Base-by-base conservation (phyloP, 2,329 filamentous ascomycete genomes). In the Colletotrichum costaricense region DNA sequence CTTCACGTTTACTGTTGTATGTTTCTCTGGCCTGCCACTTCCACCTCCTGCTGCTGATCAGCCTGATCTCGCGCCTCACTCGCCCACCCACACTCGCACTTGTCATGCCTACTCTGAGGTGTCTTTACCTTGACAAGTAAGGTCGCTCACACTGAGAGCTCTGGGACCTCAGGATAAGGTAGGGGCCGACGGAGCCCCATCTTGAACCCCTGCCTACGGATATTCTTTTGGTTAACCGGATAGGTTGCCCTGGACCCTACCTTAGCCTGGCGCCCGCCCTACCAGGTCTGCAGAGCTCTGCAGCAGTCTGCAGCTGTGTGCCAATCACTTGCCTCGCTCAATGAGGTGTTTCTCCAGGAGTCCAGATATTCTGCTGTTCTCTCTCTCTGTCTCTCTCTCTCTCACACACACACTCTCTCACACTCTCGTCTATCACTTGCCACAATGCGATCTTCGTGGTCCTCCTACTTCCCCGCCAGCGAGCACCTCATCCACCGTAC, bases 201-300 rank as follows among this genome's bases (percentile, higher is more conserved):
- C 28, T n/a, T 55, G 52, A 14, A 38, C 30, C 52, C 63, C 63
- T 65, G 22, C 52, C 42, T 49, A n/a, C 16, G 42, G 16, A 49
- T 49, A n/a, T 49, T 49, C 42, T 49, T 49, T 14, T 42, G 24
- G 28, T 65, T 65, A 52, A 42, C 42, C 42, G 19, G 42, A n/a
- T 49, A 49, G 42, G 42, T 49, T 49, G 42, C 42, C 42, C 42
- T 62, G 58, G 65, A 63, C 28, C 66, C 33, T 35, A 35, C 33
- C 65, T 30, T 63, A 58, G 42, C 42, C 69, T 38, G 26, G 49
- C 46, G 58, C 52, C 58, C 58, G 65, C 69, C 66, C 69, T 69
- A 69, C 66, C 54, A 52, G 42, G 28, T 54, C 28, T 63, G n/a
- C 52, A 14, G 8, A 54, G 26, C 38, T 33, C 19, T 63, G 28